Evolutionary conservation across 2,329 filamentous ascomycete species (phyloP), one percentile per base, ranked within the genome.

Genomic region (Geosmithia putterillii): DNA sequence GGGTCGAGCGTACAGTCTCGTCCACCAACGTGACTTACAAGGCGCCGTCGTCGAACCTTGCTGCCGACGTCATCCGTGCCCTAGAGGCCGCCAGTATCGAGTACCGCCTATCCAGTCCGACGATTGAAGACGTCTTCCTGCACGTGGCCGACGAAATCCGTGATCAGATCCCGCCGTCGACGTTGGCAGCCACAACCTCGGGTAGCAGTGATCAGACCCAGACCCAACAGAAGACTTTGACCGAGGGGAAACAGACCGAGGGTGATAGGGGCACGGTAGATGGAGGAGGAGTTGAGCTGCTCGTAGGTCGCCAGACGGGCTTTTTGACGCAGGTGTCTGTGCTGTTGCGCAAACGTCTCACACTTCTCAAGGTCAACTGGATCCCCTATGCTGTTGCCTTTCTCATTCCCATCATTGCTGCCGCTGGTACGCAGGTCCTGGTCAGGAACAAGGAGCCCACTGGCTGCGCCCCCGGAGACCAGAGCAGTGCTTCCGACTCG

Each of bases 351-450:
- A 86, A 86, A 54, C 69, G 81, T 41, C 61, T 73, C 40, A 79
- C 73, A 0, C 77, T 86, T n/a, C 60, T 83, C 17, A 69, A 72
- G 45, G 52, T 48, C 17, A 56, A 55, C 40, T 56, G 77, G 59
- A 70, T 89, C 46, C 84, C 86, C 1, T 86, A 85, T 44, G 55
- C 79, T 7, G 80, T 76, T 1, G 85, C 84, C 1, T 67, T 90
- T n/a, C 51, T 86, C 1, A 75, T 92, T 14, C 86, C 86, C 0
- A 73, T 94, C 45, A 68, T 86, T 43, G 81, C 84, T 2, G 81
- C 84, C 17, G 84, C 81, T 1, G 62, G 90, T 8, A 81, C 86
- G 1, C 84, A 82, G 3, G 64, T 88, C 2, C 87, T 89, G 50
- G 61, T 94, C 6, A 71, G 73, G 23, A 63, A 66, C 38, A 79